Conservation (phyloP, 352 stramenopile species). For the Pythium diclinum region DNA sequence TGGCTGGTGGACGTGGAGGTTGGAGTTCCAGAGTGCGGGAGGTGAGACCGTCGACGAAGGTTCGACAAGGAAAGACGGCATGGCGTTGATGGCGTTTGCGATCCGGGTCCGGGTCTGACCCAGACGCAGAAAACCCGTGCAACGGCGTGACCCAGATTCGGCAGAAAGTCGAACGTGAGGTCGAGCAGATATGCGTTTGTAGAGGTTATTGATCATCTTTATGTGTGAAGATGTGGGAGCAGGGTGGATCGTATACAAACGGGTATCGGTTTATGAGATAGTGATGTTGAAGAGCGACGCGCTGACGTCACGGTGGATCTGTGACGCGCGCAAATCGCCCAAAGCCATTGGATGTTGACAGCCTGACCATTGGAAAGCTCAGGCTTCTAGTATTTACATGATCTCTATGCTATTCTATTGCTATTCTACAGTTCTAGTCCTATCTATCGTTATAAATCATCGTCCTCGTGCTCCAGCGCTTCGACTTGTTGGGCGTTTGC, state of each 20-base stretch:
- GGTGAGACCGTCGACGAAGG: not conserved
- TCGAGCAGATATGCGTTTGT: not conserved
- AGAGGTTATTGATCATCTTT: not conserved
- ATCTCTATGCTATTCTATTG: not conserved
- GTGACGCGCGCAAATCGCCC: not conserved
- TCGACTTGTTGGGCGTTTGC: conserved; percentile 2
- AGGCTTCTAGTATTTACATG: not conserved
- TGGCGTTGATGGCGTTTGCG: not conserved
- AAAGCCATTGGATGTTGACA: not conserved
- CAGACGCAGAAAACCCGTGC: not conserved
- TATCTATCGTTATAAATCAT: conserved; percentile 5
- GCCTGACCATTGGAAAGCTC: no score
- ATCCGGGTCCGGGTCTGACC: not conserved
- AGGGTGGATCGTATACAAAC: not conserved
- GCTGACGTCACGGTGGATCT: conserved; percentile 5
- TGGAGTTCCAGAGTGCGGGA: not conserved
- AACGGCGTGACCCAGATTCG: not conserved
- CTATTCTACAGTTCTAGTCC: not conserved
- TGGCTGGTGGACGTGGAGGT: not conserved
- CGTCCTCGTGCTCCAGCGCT: conserved; percentile 11
- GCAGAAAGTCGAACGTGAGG: not conserved
- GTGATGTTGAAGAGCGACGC: conserved; percentile 10
- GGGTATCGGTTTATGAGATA: not conserved
- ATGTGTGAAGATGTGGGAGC: not conserved
- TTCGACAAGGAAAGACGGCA: conserved; percentile 1